Percentiles rank a stretch among this genome's conserved stretches.
Evolutionary conservation across 31 red algal species (phyloP).

Genomic region (Asparagopsis taxiformis): DNA sequence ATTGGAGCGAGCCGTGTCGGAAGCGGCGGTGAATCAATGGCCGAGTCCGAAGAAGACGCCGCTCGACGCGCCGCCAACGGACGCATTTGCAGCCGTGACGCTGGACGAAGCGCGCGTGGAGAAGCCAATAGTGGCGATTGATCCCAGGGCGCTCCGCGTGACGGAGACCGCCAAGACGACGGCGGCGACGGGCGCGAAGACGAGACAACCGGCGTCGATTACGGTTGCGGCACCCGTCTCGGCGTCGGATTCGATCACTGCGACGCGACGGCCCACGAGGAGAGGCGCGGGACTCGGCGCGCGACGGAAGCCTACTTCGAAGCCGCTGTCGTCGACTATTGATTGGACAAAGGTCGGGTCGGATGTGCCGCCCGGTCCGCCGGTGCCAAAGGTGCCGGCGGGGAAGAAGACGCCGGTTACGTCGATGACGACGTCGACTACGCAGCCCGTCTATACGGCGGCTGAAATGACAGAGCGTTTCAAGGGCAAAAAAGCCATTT

Average conservation of each 20-base stretch:
- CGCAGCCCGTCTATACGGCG: constrained; percentile 14
- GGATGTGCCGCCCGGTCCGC: constrained; percentile 54
- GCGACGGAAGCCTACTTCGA: constrained; percentile 19
- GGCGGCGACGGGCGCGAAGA: neutral
- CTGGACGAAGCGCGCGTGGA: neutral
- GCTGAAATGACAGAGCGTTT: constrained; percentile 55
- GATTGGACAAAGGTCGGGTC: constrained; percentile 71
- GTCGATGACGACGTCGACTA: neutral
- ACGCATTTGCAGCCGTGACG: constrained; percentile 12
- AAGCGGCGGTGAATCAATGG: neutral
- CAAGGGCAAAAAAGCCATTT: constrained; percentile 59
- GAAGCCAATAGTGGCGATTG: neutral
- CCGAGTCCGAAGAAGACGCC: neutral
- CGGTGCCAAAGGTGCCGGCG: constrained; percentile 43
- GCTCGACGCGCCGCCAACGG: neutral
- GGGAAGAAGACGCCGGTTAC: neutral
- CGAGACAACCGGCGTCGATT: constrained; percentile 12
- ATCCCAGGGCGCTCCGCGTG: neutral
- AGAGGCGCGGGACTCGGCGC: constrained; percentile 36
- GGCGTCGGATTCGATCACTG: constrained; percentile 35
- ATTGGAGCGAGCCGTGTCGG: constrained; percentile 44
- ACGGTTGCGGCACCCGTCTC: constrained; percentile 47
- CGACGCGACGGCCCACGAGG: constrained; percentile 17
- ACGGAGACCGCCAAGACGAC: constrained; percentile 13
- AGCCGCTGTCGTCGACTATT: constrained; percentile 2